These are phyloP conservation scores for Populus trichocarpa DNA, from an alignment of 441 rosid species.

Conservation along the genomic window DNA sequence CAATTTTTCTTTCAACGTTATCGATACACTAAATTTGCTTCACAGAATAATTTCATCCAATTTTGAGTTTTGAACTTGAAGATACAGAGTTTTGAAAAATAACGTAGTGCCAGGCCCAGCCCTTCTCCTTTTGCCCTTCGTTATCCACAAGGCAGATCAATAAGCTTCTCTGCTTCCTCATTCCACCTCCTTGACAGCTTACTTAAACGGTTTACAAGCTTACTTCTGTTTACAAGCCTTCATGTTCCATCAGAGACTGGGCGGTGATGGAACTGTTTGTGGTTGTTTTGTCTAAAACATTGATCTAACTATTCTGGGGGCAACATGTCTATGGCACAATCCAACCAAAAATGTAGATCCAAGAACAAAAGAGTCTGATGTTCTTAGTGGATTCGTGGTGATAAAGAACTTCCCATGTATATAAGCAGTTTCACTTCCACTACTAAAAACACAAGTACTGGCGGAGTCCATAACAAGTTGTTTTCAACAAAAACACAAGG, in stretches of 20 bases:
- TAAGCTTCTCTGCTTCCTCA: no score
- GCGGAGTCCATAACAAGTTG: slow-evolving; percentile 7
- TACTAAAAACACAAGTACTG: slow-evolving; percentile 14
- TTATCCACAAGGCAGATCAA: no score
- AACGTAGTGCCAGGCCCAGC: no score
- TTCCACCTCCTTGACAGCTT: no score
- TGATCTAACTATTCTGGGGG: not conserved
- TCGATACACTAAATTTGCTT: no score
- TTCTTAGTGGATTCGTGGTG: not conserved
- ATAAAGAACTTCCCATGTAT: not conserved
- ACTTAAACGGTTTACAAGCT: no score
- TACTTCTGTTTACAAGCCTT: no score
- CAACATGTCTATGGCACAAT: not conserved
- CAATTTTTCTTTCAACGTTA: no score
- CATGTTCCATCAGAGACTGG: not conserved
- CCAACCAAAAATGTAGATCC: slow-evolving; percentile 24
- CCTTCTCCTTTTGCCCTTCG: no score
- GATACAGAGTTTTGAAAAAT: no score
- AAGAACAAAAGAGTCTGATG: not conserved
- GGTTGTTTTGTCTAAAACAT: not conserved
- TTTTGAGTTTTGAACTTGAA: no score
- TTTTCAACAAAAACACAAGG: slow-evolving; percentile 13
- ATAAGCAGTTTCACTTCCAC: not conserved
- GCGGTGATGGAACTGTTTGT: not conserved
- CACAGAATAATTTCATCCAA: no score